These are phyloP conservation scores for Notholithocarpus densiflorus DNA, from an alignment of 306 rosid species.

Conservation along the genomic window DNA sequence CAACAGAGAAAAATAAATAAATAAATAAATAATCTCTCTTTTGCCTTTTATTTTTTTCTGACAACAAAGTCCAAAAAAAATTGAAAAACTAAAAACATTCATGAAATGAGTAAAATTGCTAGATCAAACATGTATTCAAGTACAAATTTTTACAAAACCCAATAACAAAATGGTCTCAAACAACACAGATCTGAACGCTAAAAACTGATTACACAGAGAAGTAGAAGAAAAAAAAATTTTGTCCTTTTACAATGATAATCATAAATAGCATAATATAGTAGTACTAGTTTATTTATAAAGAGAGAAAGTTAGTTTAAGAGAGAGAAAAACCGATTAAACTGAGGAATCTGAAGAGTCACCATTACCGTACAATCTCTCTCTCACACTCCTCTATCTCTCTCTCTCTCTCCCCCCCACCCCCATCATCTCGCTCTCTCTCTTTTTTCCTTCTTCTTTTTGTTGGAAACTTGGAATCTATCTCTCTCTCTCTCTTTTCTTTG, in stretches of 20 bases:
- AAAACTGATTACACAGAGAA: background rate
- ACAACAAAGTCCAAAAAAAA: background rate
- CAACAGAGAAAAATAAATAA: background rate
- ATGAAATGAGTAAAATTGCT: background rate
- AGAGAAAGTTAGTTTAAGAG: slow-evolving; percentile 7
- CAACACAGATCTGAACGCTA: slow-evolving; percentile 41
- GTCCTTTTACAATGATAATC: background rate
- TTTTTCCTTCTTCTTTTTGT: background rate
- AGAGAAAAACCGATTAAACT: slow-evolving; percentile 14
- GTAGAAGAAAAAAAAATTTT: background rate
- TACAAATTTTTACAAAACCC: slow-evolving; percentile 4
- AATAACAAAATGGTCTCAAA: background rate
- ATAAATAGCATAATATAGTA: background rate
- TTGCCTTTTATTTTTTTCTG: background rate
- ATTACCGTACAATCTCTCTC: slow-evolving; percentile 31
- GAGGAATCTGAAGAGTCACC: slow-evolving; percentile 52
- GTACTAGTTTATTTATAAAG: background rate
- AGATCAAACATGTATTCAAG: slow-evolving; percentile 17
- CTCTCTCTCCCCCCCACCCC: background rate
- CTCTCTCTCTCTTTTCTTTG: background rate
- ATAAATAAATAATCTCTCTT: background rate
- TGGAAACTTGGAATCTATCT: background rate
- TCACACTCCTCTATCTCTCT: background rate
- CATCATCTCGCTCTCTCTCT: background rate
- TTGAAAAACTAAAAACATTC: background rate